Percentiles rank a stretch among this genome's conserved stretches.
Evolutionary conservation across 176 grass and related monocot genomes (phyloP).

Genomic region (Tillandsia fasciculata): DNA sequence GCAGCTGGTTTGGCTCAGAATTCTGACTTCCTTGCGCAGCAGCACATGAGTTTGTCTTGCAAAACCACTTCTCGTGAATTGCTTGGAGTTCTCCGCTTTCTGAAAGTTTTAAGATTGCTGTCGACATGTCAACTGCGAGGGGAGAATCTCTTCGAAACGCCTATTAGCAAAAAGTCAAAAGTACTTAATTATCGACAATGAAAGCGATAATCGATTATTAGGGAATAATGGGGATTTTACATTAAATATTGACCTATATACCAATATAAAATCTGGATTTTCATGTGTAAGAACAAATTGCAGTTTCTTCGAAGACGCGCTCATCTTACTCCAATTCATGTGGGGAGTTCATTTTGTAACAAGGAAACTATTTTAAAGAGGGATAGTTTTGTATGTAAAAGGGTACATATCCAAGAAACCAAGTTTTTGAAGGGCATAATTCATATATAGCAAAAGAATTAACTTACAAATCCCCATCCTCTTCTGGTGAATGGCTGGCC

Average conservation of each 20-base stretch:
- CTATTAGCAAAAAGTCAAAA: constrained; percentile 15
- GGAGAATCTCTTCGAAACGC: constrained; percentile 88
- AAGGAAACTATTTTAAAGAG: too few species aligned
- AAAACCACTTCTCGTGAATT: constrained; percentile 70
- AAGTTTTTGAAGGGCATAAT: neutral
- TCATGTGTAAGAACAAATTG: too few species aligned
- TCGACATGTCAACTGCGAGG: constrained; percentile 69
- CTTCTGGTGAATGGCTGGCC: constrained; percentile 67
- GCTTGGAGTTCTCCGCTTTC: constrained; percentile 70
- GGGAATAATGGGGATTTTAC: neutral
- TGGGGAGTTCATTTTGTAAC: too few species aligned
- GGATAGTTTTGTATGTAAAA: too few species aligned
- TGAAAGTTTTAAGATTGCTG: constrained; percentile 70
- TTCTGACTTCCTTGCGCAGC: constrained; percentile 27
- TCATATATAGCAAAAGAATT: neutral
- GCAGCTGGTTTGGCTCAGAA: constrained; percentile 36
- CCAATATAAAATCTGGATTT: too few species aligned
- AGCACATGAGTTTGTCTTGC: constrained; percentile 15
- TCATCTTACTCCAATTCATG: too few species aligned
- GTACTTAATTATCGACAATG: neutral
- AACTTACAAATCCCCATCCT: constrained; percentile 98
- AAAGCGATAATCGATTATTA: neutral
- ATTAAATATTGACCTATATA: too few species aligned
- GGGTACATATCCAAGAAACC: too few species aligned
- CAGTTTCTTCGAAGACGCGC: too few species aligned